Base-by-base conservation (phyloP, 768 basidiomycete species). In the Scleroderma bovista region DNA sequence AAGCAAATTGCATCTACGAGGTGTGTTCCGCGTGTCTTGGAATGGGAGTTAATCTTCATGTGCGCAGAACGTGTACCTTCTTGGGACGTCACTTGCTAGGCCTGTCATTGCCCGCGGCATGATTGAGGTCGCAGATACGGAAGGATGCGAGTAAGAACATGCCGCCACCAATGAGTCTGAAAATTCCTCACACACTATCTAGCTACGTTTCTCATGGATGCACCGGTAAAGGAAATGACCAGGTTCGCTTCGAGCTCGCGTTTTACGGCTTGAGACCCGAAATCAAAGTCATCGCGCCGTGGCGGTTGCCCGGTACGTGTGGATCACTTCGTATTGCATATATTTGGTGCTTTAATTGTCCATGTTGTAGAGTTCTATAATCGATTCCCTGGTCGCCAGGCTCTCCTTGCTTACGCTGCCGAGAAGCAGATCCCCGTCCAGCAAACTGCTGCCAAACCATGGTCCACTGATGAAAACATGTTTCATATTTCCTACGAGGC, bases 401-500 rank as follows among this genome's bases (percentile, higher is more conserved):
- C 92, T 17, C 85, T 99, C 49, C 86, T 99, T 51, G 79, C 81
- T 23, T 99, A 85, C 59, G 96, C 96, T 24, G 84, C 84, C 8
- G 74, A 89, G 64, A 90, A 92, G 67, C 69, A 81, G 44, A 95
- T 99, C 57, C 93, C 93, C 49, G 94, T 99, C 52, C 79, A 84
- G 55, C 96, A 99, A 73, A 99, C 96, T 41, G 80, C 88, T 11
- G 80, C 94, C 48, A 97, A 98, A 73, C 95, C 96, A 33, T 99
- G 96, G 96, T 97, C 95, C 3, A 99, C 96, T 6, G 95, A 99
- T 67, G 96, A 98, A 74, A 99, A 98, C 74, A 78, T 99, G 43
- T 97, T 95, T 85, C 96, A 99, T 76, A 99, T 98, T 72, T 98
- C 96, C 16, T 99, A 97, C 73, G 96, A 99, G 70, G 95, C 96